These are phyloP conservation scores for Fusarium torulosum DNA, from an alignment of 2,329 filamentous ascomycete species.

Conservation along the genomic window DNA sequence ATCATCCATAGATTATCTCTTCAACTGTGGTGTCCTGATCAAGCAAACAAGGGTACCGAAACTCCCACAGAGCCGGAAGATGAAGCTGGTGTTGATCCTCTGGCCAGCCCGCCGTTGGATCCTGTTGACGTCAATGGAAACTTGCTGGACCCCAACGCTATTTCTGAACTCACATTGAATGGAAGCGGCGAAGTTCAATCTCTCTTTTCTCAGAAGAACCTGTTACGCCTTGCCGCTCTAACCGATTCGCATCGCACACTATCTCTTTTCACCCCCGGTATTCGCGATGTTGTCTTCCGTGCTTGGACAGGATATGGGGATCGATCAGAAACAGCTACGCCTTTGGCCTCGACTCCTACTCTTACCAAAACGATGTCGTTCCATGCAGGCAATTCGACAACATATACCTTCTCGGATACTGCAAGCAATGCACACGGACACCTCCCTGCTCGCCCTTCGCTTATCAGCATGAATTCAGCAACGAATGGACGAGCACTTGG, in stretches of 20 bases:
- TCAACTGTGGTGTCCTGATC: constrained; percentile 90
- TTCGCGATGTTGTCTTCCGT: constrained; percentile 89
- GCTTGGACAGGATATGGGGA: constrained; percentile 89
- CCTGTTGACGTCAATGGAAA: constrained; percentile 86
- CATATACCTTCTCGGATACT: constrained; percentile 80
- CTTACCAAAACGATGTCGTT: constrained; percentile 75
- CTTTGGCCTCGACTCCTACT: constrained; percentile 62
- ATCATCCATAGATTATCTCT: constrained; percentile 95
- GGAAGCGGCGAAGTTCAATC: constrained; percentile 85
- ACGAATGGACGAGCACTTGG: constrained; percentile 74
- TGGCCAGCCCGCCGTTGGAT: constrained; percentile 83
- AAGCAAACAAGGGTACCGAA: constrained; percentile 64
- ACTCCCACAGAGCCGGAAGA: constrained; percentile 63
- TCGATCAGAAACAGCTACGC: constrained; percentile 69
- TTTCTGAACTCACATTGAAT: constrained; percentile 83
- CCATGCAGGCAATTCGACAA: constrained; percentile 67
- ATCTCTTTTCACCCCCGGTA: constrained; percentile 91
- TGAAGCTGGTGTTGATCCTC: constrained; percentile 79
- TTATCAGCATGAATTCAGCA: constrained; percentile 72
- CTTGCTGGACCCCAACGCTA: constrained; percentile 78
- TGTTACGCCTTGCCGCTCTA: constrained; percentile 83
- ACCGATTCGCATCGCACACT: constrained; percentile 91
- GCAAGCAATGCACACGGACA: constrained; percentile 73
- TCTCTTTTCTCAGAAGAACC: constrained; percentile 94
- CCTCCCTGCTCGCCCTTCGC: constrained; percentile 75